Percentiles rank a stretch among this genome's conserved stretches.
Evolutionary conservation across 306 rosid genomes (phyloP).

Genomic region (Hylodesmum podocarpum): DNA sequence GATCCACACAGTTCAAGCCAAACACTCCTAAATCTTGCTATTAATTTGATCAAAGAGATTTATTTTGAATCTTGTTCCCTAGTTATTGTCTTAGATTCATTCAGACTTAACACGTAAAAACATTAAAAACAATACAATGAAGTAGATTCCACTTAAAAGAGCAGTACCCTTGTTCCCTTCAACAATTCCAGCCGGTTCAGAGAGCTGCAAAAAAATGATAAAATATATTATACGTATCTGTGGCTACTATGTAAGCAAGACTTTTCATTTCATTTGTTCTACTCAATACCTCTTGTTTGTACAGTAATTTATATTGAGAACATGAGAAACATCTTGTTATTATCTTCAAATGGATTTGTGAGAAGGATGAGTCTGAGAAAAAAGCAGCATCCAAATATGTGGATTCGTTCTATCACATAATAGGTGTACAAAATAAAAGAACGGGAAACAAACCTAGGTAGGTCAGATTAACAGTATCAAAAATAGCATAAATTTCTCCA

Average conservation of each 20-base stretch:
- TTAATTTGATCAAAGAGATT: neutral
- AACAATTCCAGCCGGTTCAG: constrained; percentile 89
- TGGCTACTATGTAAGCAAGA: constrained; percentile 8
- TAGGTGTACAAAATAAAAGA: neutral
- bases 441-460: neutral
- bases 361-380: constrained; percentile 8
- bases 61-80: no score
- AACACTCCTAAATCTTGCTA: neutral
- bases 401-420: constrained; percentile 16
- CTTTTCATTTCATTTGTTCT: neutral
- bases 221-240: constrained; percentile 13
- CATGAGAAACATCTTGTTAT: constrained; percentile 8
- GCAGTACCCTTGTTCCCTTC: constrained; percentile 63
- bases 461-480: neutral
- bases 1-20: neutral
- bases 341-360: constrained; percentile 15
- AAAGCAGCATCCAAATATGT: neutral
- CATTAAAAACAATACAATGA: neutral
- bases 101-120: neutral
- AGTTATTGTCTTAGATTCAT: neutral
- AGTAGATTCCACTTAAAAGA: constrained; percentile 11
- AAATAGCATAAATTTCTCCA: constrained; percentile 3
- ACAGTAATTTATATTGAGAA: constrained; percentile 3
- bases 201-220: constrained; percentile 69
- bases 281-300: constrained; percentile 7